phyloP scores from a whole-genome alignment of 148 eudicot genomes.

The Arctostaphylos glauca region DNA sequence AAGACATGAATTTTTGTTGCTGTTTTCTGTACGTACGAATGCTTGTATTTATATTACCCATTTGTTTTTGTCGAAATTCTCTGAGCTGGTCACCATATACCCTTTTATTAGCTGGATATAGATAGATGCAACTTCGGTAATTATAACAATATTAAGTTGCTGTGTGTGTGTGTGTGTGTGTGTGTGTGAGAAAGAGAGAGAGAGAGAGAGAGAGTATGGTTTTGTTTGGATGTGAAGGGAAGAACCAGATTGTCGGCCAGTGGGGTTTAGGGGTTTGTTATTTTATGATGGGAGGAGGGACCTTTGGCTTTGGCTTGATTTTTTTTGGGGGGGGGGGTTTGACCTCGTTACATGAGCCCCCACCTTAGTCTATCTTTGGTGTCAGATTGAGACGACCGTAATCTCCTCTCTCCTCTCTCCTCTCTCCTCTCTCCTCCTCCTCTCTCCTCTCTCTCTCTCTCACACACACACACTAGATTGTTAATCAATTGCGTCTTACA shows the following conservation, averaged over 20 bases:
- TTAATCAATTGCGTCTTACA: neutral
- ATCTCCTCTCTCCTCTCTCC: neutral
- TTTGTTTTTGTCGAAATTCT: neutral
- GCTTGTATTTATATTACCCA: neutral
- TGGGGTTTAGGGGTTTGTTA: conserved; percentile 1
- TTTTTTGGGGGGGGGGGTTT: neutral
- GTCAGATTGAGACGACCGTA: conserved; percentile 6
- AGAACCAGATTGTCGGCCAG: conserved; percentile 9
- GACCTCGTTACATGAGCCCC: neutral
- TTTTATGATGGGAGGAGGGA: neutral
- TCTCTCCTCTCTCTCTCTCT: neutral
- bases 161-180: no score
- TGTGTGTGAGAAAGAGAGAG: neutral
- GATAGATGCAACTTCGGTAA: neutral
- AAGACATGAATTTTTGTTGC: conserved; percentile 8
- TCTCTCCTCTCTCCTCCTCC: neutral
- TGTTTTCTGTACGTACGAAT: neutral
- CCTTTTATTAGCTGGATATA: neutral
- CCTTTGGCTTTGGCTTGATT: neutral
- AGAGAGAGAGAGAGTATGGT: conserved; percentile 3
- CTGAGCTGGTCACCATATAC: neutral
- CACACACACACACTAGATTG: neutral
- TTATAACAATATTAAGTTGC: neutral
- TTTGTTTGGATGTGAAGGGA: conserved; percentile 14
- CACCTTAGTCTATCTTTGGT: neutral